Conservation (phyloP, 176 grass and related monocot genomes). For the Triticum turgidum region DNA sequence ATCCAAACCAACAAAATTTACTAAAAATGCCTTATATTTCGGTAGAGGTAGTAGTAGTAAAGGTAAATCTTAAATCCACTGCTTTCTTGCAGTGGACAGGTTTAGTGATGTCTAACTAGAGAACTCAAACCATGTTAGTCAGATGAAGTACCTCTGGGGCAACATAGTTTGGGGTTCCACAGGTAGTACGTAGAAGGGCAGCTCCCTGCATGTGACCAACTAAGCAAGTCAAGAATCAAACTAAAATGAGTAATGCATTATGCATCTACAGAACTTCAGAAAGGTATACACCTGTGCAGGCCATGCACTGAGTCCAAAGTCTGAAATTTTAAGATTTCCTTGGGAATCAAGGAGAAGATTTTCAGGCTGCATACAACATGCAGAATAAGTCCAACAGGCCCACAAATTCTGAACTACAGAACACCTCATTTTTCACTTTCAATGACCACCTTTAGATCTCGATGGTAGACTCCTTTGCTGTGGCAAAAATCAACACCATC, state of each 20-base stretch:
- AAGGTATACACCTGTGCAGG: constrained; percentile 65
- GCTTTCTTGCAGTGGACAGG: constrained; percentile 12
- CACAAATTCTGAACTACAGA: constrained; percentile 18
- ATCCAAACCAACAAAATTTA: constrained; percentile 16
- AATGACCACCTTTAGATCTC: constrained; percentile 80
- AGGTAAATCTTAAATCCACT: background rate
- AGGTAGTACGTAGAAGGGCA: constrained; percentile 73
- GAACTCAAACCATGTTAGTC: constrained; percentile 22
- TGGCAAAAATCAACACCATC: constrained; percentile 95
- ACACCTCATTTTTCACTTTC: constrained; percentile 4
- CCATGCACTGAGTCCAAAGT: constrained; percentile 95
- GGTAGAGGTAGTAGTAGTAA: background rate
- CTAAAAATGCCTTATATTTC: background rate
- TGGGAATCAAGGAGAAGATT: constrained; percentile 97
- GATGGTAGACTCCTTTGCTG: constrained; percentile 90
- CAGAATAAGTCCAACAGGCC: constrained; percentile 32
- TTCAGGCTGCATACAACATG: constrained; percentile 72
- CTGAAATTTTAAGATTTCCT: constrained; percentile 99
- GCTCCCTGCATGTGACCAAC: constrained; percentile 55
- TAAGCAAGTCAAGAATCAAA: constrained; percentile 18
- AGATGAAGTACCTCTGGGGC: constrained; percentile 81
- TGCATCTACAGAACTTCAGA: constrained; percentile 14
- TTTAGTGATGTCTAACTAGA: constrained; percentile 16
- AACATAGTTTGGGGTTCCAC: constrained; percentile 99
- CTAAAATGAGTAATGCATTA: background rate